phyloP scores from a whole-genome alignment of 768 basidiomycete genomes.

The Tricholoma sp. region DNA sequence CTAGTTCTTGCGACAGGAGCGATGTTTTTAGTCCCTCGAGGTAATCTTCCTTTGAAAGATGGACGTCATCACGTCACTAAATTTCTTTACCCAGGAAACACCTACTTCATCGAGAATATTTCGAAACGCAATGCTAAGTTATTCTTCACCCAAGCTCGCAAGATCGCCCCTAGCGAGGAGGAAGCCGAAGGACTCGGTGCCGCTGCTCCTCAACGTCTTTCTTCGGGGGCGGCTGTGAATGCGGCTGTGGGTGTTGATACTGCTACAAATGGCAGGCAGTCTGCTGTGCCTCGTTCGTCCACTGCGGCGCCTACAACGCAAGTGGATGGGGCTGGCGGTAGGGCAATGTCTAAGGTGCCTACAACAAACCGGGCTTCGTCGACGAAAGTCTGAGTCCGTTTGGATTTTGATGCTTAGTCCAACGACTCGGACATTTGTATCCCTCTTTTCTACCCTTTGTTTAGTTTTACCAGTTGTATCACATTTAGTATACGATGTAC shows the following conservation, averaged over 20 bases:
- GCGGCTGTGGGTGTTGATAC: slow-evolving; percentile 3
- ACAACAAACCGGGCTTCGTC: slow-evolving; percentile 9
- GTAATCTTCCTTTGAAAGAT: slow-evolving; percentile 31
- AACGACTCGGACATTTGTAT: background rate
- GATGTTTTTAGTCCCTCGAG: slow-evolving; percentile 87
- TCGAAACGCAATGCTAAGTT: slow-evolving; percentile 71
- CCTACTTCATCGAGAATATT: slow-evolving; percentile 89
- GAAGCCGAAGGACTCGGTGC: background rate
- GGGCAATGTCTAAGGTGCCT: slow-evolving; percentile 6
- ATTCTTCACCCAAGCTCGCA: slow-evolving; percentile 88
- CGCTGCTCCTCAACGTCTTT: slow-evolving; percentile 2
- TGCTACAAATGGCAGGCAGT: background rate
- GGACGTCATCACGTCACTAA: background rate
- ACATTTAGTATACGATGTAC: background rate
- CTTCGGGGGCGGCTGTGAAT: slow-evolving; percentile 6
- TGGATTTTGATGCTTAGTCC: background rate
- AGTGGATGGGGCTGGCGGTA: background rate
- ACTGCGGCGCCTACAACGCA: slow-evolving; percentile 8
- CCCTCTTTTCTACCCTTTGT: background rate
- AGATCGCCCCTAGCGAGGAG: slow-evolving; percentile 20
- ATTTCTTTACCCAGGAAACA: slow-evolving; percentile 59
- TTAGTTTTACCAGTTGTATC: background rate
- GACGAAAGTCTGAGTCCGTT: background rate
- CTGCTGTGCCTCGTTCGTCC: slow-evolving; percentile 4
- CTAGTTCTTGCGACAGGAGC: slow-evolving; percentile 77